Conservation (phyloP, 192 early-diverging fungal species). For the Mortierella antarctica region DNA sequence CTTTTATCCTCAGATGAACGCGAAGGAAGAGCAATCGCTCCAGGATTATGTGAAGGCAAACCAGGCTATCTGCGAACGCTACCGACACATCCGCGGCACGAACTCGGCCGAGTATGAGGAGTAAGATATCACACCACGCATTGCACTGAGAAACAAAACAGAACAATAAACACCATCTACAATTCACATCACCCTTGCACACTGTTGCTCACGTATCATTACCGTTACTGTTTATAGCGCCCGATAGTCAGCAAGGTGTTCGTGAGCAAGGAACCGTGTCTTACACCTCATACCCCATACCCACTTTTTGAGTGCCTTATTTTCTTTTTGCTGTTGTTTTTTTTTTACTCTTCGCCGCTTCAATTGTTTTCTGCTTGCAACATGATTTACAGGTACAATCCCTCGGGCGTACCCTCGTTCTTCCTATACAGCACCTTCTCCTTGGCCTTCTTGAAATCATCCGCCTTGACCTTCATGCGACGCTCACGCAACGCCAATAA, state of each 20-base stretch:
- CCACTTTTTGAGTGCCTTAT: background rate
- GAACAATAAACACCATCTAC: background rate
- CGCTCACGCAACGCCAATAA: conserved; percentile 96
- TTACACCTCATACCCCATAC: too few species aligned
- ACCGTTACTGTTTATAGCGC: too few species aligned
- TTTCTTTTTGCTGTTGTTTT: background rate
- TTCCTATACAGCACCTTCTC: conserved; percentile 99
- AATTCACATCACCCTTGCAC: too few species aligned
- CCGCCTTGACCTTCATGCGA: conserved; percentile 97
- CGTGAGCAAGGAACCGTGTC: too few species aligned
- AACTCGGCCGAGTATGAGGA: background rate
- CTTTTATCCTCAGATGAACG: conserved; percentile 69
- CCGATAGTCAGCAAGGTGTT: too few species aligned
- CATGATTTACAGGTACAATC: conserved; percentile 81
- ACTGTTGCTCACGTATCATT: too few species aligned
- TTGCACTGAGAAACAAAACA: background rate
- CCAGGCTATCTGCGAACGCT: conserved; percentile 62
- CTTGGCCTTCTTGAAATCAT: conserved; percentile 97
- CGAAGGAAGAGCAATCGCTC: conserved; percentile 66
- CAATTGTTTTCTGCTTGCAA: background rate
- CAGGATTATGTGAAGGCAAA: conserved; percentile 61
- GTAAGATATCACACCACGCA: background rate
- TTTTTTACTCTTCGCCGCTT: background rate
- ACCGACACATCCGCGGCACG: conserved; percentile 4
- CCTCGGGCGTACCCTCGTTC: conserved; percentile 99